phyloP scores from a whole-genome alignment of 495 filamentous ascomycete species.

The Penicillium mononematosum region DNA sequence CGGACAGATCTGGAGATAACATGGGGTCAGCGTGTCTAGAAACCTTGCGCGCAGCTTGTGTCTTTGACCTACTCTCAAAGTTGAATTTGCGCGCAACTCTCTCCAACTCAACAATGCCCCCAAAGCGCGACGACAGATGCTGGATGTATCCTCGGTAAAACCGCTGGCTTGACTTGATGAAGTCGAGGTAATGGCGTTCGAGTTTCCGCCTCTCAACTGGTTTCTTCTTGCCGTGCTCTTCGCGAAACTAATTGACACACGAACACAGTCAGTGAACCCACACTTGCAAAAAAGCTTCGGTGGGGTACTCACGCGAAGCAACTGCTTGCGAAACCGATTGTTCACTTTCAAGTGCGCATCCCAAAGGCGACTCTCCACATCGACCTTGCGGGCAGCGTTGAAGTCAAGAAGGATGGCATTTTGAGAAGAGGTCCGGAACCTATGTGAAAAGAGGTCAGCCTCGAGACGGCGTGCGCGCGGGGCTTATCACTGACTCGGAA shows the following conservation, averaged over 20 bases:
- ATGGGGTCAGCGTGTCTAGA: slow-evolving; percentile 31
- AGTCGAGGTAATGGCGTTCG: slow-evolving; percentile 73
- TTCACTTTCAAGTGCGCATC: slow-evolving; percentile 74
- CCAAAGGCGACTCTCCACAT: slow-evolving; percentile 75
- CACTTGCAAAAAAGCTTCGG: neutral
- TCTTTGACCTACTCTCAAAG: slow-evolving; percentile 49
- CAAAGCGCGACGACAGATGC: slow-evolving; percentile 67
- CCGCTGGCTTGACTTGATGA: slow-evolving; percentile 79
- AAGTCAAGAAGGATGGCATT: slow-evolving; percentile 72
- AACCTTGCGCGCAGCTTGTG: slow-evolving; percentile 8
- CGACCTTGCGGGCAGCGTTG: slow-evolving; percentile 58
- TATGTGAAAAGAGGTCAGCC: slow-evolving; percentile 35
- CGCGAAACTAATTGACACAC: slow-evolving; percentile 44
- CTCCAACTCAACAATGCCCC: slow-evolving; percentile 69
- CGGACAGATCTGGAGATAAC: slow-evolving; percentile 40
- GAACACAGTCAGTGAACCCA: slow-evolving; percentile 17
- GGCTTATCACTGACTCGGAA: slow-evolving; percentile 51
- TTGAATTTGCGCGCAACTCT: slow-evolving; percentile 68
- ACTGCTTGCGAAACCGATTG: slow-evolving; percentile 65
- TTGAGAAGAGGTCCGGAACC: slow-evolving; percentile 68
- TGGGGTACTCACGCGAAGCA: slow-evolving; percentile 48
- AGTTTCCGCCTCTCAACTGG: slow-evolving; percentile 76
- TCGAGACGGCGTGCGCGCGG: slow-evolving; percentile 22
- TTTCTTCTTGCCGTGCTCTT: slow-evolving; percentile 58
- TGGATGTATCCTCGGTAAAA: slow-evolving; percentile 88